Base-by-base conservation (phyloP, 805 yeast genomes). In the Ogataea kodamae region DNA sequence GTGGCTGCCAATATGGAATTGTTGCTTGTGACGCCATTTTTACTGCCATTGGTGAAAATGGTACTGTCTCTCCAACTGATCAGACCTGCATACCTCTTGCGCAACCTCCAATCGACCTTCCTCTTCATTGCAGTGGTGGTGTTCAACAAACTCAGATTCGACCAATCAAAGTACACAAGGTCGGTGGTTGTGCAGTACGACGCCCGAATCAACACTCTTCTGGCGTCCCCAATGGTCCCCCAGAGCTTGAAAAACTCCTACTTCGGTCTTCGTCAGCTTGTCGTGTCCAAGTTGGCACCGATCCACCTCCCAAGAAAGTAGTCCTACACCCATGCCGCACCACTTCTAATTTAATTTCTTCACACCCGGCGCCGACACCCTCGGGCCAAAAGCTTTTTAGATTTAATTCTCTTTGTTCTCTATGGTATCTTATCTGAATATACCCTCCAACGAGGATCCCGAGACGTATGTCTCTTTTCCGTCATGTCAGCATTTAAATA, bases 131-230 rank as follows among this genome's bases (percentile, higher is more conserved):
- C 67, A 13, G 77, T 76, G 48, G 48, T 71, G 12, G 54, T 68
- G 13, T 81, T 81, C 57, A 62, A 77, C 57, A 78, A 78, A 57
- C 52, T 77, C 37, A 70, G 88, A 54, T 81, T 59, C 48, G 69
- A 70, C 49, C 76, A 74, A 48, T 75, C 75, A 27, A 66, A 67
- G 32, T 68, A 71, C 40, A 76, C 81, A 34, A 70, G 78, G 50
- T 47, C 59, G 6, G 56, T 78, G 6, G 55, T 78, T 27, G 58
- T 59, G 9, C 69, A 68, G 33, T 68, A 70, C 45, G 73, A 77
- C 38, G 46, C 54, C 35, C 62, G 57, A 41, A 50, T 69, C 12
- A 68, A 63, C 38, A 60, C 52, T 25, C 30, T 70, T 11, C 53
- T 50, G 43, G 44, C 60, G 25, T 46, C 48, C 23, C 65, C 64